A percentile compares a stretch with the other conserved stretches of the same genome.
Evolutionary conservation across 257 asterid species (phyloP).

Genomic region (Sherardia arvensis): DNA sequence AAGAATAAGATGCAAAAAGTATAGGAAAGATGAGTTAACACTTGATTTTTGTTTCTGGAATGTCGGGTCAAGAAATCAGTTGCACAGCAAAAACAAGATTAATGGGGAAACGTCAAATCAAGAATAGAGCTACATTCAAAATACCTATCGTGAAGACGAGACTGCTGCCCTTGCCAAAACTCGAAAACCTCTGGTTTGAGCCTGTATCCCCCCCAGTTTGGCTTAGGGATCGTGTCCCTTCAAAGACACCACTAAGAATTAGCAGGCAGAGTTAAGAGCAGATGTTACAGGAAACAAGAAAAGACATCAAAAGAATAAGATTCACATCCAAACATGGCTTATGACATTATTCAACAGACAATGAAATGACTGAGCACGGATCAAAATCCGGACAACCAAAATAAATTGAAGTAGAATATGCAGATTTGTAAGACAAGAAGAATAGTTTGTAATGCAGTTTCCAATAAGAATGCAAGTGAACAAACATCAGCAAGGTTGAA

Average conservation of each 20-base stretch:
- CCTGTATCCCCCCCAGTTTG: slow-evolving; percentile 45
- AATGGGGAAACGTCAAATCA: background rate
- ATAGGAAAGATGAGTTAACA: background rate
- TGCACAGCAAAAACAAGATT: background rate
- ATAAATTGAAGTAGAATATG: background rate
- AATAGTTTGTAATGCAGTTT: background rate
- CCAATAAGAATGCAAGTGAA: background rate
- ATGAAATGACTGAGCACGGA: background rate
- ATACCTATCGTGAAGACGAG: slow-evolving; percentile 43
- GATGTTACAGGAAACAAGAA: background rate
- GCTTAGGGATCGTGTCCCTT: slow-evolving; percentile 36
- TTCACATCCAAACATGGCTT: background rate
- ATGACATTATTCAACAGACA: background rate
- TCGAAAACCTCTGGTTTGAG: slow-evolving; percentile 36
- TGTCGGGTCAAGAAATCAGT: background rate
- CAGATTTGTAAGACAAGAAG: background rate
- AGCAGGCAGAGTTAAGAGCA: background rate
- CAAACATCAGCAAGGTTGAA: background rate
- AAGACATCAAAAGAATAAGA: background rate
- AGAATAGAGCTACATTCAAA: background rate
- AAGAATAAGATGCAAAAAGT: slow-evolving; percentile 1
- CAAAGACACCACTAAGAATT: background rate
- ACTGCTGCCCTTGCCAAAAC: slow-evolving; percentile 49
- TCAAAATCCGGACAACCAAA: background rate
- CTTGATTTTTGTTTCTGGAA: background rate